Base-by-base conservation (phyloP, 768 basidiomycete genomes). In the Leccinum uliginosum region DNA sequence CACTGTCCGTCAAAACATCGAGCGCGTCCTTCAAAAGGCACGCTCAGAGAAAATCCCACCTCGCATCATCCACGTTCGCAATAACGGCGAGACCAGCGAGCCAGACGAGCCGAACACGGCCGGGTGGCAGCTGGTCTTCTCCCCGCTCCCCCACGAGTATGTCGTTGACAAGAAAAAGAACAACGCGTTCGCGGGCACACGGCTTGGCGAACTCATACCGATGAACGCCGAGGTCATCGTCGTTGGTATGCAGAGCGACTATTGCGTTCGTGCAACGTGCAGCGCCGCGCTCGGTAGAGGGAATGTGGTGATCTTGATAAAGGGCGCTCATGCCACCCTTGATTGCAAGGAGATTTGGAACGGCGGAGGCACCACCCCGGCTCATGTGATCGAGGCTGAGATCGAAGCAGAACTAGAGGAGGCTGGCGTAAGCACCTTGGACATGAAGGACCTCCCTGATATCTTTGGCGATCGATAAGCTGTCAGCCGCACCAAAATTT, bases 391-490 rank as follows among this genome's bases (percentile, higher is more conserved):
- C 29, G 80, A 83, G 74, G 69, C 66, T 11, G 83, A 87, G 62
- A 79, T 87, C 29, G 86, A 89, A 72, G 78, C 71, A 2, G 83
- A 87, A 73, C 69, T 89, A 24, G 84, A 87, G 69, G 85, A 86
- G 64, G 83, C 83, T 12, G 87, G 86, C 3, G 87, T 84, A 19
- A 72, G 76, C 63, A 34, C 88, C 48, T 67, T 89, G 59, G 84
- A 86, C 12, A 86, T 88, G 86, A 79, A 79, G 67, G 83, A 86
- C 67, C 66, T 87, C 7, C 75, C 75, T 6, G 77, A 76, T 24
- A 75, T 88, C 51, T 89, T 87, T 62, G 76, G 76, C 53, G 77
- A 81, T 65, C 79, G 83, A 60, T 85, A 67, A 67, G 62, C n/a
- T 14, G 30, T n/a, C 32, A 6, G 45, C 32, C 9, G 14, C n/a